Percentiles rank a stretch among this genome's conserved stretches.
phyloP scores from a whole-genome alignment of 805 yeast genomes.

The Pichia manshurica region DNA sequence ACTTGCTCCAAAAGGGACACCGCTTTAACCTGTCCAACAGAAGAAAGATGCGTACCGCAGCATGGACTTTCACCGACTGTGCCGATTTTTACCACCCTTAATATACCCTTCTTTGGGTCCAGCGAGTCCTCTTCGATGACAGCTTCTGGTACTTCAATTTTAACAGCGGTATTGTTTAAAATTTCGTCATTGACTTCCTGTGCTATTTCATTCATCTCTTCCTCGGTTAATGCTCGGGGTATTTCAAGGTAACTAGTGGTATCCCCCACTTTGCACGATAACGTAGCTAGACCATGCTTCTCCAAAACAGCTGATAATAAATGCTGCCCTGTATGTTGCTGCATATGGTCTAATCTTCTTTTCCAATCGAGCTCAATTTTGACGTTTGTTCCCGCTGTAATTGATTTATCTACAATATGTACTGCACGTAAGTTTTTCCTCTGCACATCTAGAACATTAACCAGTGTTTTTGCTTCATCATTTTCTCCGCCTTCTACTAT shows the following conservation, averaged over 20 bases:
- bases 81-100: conserved; percentile 72
- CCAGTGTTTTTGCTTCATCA: conserved; percentile 19
- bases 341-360: conserved; percentile 76
- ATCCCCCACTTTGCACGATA: conserved; percentile 82
- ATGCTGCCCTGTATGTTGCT: conserved; percentile 91
- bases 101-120: conserved; percentile 72
- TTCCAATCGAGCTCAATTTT: conserved; percentile 58
- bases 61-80: conserved; percentile 74
- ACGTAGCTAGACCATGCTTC: conserved; percentile 51
- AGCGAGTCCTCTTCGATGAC: conserved; percentile 60
- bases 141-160: conserved; percentile 51
- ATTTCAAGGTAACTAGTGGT: conserved; percentile 68
- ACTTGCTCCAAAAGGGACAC: conserved; percentile 61
- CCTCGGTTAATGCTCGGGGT: conserved; percentile 51
- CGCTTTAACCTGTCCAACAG: conserved; percentile 64
- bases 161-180: conserved; percentile 44
- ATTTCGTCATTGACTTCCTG: conserved; percentile 52
- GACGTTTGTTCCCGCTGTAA: conserved; percentile 54
- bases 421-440: conserved; percentile 66
- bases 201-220: conserved; percentile 44
- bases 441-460: conserved; percentile 50
- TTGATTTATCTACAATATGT: conserved; percentile 48
- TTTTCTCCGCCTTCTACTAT: too few species aligned
- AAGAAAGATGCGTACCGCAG: conserved; percentile 77
- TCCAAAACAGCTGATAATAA: conserved; percentile 73